phyloP scores from a whole-genome alignment of 306 rosid species.

The Lagenaria siceraria region DNA sequence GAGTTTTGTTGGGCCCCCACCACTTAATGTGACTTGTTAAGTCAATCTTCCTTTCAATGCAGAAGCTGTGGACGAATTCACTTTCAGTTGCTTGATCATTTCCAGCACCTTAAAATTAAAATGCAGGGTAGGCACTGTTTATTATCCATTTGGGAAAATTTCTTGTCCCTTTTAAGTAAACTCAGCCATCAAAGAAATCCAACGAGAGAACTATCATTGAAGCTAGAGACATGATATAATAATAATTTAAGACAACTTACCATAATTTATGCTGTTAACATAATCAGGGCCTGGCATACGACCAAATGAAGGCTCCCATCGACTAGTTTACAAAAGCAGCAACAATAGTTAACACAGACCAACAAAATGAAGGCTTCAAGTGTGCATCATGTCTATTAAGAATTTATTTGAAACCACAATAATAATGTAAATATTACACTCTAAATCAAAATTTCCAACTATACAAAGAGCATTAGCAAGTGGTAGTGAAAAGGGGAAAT shows the following conservation, averaged over 20 bases:
- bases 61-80: conserved; percentile 43
- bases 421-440: not conserved
- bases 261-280: conserved; percentile 55
- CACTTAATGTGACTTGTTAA: conserved; percentile 79
- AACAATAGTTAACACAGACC: conserved; percentile 20
- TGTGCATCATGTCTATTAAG: not conserved
- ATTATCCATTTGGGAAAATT: not conserved
- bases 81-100: conserved; percentile 72
- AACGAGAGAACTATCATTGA: not conserved
- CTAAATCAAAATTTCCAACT: not conserved
- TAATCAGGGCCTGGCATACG: conserved; percentile 79
- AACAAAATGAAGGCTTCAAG: conserved; percentile 7
- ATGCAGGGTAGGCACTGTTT: not conserved
- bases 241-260: conserved; percentile 29
- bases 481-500: not conserved
- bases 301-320: conserved; percentile 83
- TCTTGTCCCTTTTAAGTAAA: conserved; percentile 1
- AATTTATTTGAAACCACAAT: not conserved
- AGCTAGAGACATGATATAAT: conserved; percentile 2
- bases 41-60: conserved; percentile 77
- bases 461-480: not conserved
- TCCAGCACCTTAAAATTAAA: conserved; percentile 34
- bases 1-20: conserved; percentile 82
- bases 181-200: not conserved
- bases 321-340: conserved; percentile 34